Conservation (phyloP, 441 rosid species). For the Arabidopsis hybrid region DNA sequence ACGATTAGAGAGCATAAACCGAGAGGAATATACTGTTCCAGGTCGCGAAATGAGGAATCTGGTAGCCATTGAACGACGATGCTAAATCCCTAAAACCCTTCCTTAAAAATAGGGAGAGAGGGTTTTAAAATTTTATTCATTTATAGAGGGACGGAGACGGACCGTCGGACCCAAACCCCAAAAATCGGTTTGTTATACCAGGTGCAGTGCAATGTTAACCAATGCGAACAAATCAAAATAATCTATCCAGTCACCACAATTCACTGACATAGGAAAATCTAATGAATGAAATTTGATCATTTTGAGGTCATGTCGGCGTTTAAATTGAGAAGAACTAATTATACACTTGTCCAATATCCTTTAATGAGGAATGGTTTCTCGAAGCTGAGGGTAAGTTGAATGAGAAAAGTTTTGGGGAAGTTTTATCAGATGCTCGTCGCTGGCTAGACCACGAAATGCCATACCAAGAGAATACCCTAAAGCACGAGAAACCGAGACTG, state of each 20-base stretch:
- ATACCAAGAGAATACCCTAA: constrained; percentile 79
- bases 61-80: background rate
- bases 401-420: constrained; percentile 81
- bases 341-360: constrained; percentile 5
- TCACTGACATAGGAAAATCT: background rate
- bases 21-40: background rate
- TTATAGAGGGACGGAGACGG: background rate
- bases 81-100: constrained; percentile 9
- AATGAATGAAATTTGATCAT: background rate
- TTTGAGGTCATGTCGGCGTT: constrained; percentile 3
- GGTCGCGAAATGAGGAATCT: background rate
- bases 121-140: background rate
- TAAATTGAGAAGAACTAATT: background rate
- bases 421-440: constrained; percentile 61
- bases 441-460: constrained; percentile 57
- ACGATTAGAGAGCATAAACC: background rate
- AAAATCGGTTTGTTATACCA: too few species aligned
- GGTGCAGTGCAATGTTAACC: background rate
- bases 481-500: constrained; percentile 84
- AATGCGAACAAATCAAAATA: background rate
- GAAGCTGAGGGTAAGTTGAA: constrained; percentile 60
- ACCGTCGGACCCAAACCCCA: background rate
- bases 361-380: constrained; percentile 42
- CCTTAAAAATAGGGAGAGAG: background rate
- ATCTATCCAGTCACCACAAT: background rate